Evolutionary conservation across 2,329 filamentous ascomycete genomes (phyloP), one percentile per base, ranked within the genome.

Genomic region (Beauveria sp.): DNA sequence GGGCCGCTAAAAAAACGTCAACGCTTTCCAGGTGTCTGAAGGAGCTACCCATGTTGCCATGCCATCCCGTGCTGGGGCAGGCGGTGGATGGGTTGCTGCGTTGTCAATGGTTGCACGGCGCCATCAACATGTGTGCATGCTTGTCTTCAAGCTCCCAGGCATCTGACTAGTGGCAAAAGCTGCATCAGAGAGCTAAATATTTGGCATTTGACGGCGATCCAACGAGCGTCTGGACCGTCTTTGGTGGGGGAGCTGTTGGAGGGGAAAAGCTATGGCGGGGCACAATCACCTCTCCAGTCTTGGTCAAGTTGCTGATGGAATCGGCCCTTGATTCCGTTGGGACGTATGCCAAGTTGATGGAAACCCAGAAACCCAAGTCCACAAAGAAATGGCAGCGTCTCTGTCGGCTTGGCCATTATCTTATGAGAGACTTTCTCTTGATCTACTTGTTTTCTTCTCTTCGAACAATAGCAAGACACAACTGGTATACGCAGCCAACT

Each of bases 301-400:
- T 10, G 3, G 28, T 55, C 34, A 38, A 56, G 53, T 26, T 16
- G 53, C 53, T 59, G 24, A 26, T 38, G 49, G 18, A 53, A 59
- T 52, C 57, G 57, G 57, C 47, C 47, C 57, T 59, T 30, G 47
- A 51, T 52, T 59, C 51, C 34, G 34, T 59, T 59, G 57, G 38
- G 57, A 24, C 38, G 45, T 28, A 18, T 47, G 34, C 34, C 34
- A 38, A 38, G 34, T 38, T 38, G 34, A 38, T 16, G 34, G 6
- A 38, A 38, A n/a, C 18, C n/a, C 22, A 30, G 6, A 38, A 38
- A n/a, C 18, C n/a, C 22, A 30, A 50, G 14, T 26, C 9, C 2
- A 47, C 45, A 20, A 24, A 24, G 16, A 10, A 40, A 52, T 28
- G 10, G 9, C n/a, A 40, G 22, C 43, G 43, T 42, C 46, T 24